Evolutionary conservation across 176 grass and related monocot genomes (phyloP).

Genomic region (Zea mays): Zm-B73-REFERENCE-NAM-5.0 NC_050103.1:166151001-166151500

Average conservation of each 20-base stretch:
- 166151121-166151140: constrained; percentile 62
- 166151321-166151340: constrained; percentile 33
- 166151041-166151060: not conserved
- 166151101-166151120: constrained; percentile 60
- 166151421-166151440: not conserved
- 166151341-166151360: not conserved
- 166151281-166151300: constrained; percentile 1
- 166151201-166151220: not conserved
- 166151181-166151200: not conserved
- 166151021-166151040: not conserved
- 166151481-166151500: too few species aligned
- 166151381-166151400: too few species aligned
- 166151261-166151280: constrained; percentile 31
- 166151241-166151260: not conserved
- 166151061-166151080: constrained; percentile 23
- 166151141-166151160: too few species aligned
- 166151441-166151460: not conserved
- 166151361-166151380: not conserved
- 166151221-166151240: constrained; percentile 25
- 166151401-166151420: too few species aligned
- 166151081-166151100: constrained; percentile 43
- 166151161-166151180: not conserved
- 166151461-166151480: not conserved
- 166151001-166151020: constrained; percentile 32
- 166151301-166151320: not conserved